Conservation (phyloP, 73 alveolate species). For the Paramecium biaurelia region DNA sequence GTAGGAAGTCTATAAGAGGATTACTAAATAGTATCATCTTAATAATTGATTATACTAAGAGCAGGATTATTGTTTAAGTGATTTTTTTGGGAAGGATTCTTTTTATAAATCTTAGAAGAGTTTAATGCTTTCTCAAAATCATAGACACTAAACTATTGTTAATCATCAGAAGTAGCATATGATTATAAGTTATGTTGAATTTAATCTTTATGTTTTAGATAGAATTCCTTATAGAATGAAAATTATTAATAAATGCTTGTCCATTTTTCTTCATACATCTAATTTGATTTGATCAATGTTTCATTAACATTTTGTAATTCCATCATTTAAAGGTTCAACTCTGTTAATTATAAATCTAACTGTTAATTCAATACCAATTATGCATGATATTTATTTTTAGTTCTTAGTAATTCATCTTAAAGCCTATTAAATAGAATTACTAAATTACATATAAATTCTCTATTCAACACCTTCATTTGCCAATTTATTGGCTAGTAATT, state of each 20-base stretch:
- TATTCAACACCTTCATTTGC: conserved; percentile 25
- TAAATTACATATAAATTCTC: not conserved
- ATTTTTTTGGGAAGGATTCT: not conserved
- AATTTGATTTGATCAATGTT: not conserved
- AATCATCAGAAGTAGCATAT: not conserved
- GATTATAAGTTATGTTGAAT: not conserved
- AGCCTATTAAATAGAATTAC: not conserved
- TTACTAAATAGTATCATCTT: not conserved
- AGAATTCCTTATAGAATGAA: conserved; percentile 10
- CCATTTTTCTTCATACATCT: conserved; percentile 47
- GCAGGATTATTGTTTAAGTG: not conserved
- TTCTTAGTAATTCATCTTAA: not conserved
- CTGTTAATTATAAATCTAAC: not conserved
- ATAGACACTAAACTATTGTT: not conserved
- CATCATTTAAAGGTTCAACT: not conserved
- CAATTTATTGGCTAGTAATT: not conserved
- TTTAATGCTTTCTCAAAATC: not conserved
- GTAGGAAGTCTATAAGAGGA: conserved; percentile 9
- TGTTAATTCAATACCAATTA: conserved; percentile 40
- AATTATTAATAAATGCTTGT: not conserved
- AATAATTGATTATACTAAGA: conserved; percentile 10
- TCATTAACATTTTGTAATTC: not conserved
- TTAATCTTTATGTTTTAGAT: not conserved
- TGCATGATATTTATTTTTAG: conserved; percentile 48
- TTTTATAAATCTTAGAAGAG: not conserved